These are phyloP conservation scores for Puccinia polysora DNA, from an alignment of 1,284 basidiomycete species.

Conservation along the genomic window DNA sequence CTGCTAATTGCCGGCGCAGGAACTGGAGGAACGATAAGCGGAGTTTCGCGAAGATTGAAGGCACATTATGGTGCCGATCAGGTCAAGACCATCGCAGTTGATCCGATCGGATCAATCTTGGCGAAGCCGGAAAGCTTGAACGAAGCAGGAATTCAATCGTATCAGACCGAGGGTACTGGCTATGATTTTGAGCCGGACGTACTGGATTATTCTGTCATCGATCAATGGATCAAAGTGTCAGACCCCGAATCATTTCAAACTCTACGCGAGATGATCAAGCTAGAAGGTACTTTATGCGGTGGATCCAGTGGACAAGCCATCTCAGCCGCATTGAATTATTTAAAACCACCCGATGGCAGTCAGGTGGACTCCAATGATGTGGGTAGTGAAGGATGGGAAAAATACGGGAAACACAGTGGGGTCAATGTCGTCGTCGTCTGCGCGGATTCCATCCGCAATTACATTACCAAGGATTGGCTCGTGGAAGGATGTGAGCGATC, in stretches of 20 bases:
- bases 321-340: slow-evolving; percentile 70
- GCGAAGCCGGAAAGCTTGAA: slow-evolving; percentile 68
- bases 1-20: slow-evolving; percentile 83
- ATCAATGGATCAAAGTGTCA: slow-evolving; percentile 77
- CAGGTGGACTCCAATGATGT: no score
- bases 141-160: slow-evolving; percentile 58
- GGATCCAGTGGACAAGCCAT: slow-evolving; percentile 85
- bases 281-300: slow-evolving; percentile 82
- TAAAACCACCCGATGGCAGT: slow-evolving; percentile 56
- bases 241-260: slow-evolving; percentile 77
- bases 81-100: slow-evolving; percentile 68
- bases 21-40: slow-evolving; percentile 89
- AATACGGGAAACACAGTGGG: slow-evolving; percentile 65
- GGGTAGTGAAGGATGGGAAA: slow-evolving; percentile 62
- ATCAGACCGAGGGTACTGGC: slow-evolving; percentile 89
- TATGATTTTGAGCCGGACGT: slow-evolving; percentile 85
- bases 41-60: slow-evolving; percentile 75
- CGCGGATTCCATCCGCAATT: slow-evolving; percentile 92
- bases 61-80: slow-evolving; percentile 61
- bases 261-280: slow-evolving; percentile 72
- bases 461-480: slow-evolving; percentile 73
- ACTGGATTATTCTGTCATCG: slow-evolving; percentile 56
- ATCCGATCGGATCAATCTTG: slow-evolving; percentile 88
- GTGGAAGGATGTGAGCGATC: slow-evolving; percentile 45
- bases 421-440: slow-evolving; percentile 83